Percentiles rank a stretch among this genome's conserved stretches.
Evolutionary conservation across 78 protist species (phyloP).

Genomic region (Mantamonas sphyraenae): DNA sequence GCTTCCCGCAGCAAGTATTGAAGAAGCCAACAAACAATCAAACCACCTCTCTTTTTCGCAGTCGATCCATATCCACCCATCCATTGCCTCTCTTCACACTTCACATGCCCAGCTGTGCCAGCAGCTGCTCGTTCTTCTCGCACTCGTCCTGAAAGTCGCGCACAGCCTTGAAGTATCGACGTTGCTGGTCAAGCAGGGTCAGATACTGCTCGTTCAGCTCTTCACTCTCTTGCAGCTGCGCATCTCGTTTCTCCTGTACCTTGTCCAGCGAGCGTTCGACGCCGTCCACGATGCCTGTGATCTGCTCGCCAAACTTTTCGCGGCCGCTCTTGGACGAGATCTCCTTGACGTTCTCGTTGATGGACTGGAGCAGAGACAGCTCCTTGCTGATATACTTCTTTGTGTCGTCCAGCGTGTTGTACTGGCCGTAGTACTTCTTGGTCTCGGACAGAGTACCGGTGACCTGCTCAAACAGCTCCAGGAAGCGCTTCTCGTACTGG

Average conservation of each 20-base stretch:
- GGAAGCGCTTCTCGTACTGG: constrained; percentile 84
- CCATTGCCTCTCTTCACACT: too few relatives aligned
- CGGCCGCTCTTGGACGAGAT: not conserved
- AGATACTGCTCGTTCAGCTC: constrained; percentile 21
- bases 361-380: constrained; percentile 31
- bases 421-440: constrained; percentile 56
- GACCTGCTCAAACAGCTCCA: constrained; percentile 79
- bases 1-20: not conserved
- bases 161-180: constrained; percentile 61
- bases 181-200: constrained; percentile 54
- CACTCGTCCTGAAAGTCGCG: constrained; percentile 53
- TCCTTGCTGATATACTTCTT: constrained; percentile 46
- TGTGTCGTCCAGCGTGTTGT: constrained; percentile 62
- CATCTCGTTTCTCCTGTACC: too few relatives aligned
- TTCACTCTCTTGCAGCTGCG: too few relatives aligned
- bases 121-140: not conserved
- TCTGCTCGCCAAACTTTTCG: constrained; percentile 3
- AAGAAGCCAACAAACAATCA: too few relatives aligned
- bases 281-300: not conserved
- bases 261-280: not conserved
- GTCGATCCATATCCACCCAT: too few relatives aligned
- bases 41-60: too few relatives aligned
- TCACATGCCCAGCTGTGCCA: not conserved
- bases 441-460: constrained; percentile 75
- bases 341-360: constrained; percentile 10